Conservation (phyloP, 306 rosid genomes). For the Lotus japonicus region DNA sequence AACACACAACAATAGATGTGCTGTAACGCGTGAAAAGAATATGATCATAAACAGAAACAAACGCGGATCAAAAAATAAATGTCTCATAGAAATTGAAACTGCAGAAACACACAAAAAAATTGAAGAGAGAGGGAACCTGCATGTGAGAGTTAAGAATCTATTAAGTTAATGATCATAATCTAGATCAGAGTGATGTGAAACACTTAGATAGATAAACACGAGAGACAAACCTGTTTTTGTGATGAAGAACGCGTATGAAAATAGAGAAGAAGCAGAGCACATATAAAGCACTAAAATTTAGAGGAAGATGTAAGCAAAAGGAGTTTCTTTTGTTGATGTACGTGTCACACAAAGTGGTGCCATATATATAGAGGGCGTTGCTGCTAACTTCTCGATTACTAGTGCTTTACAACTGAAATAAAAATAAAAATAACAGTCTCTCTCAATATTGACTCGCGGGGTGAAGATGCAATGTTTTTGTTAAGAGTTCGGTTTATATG, state of each 20-base stretch:
- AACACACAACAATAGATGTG: background rate
- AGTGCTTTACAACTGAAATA: too few species aligned
- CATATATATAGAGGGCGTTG: background rate
- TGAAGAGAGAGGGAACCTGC: background rate
- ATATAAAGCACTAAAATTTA: background rate
- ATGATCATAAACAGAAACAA: slow-evolving; percentile 9
- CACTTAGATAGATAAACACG: background rate
- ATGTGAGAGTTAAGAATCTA: background rate
- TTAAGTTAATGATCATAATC: background rate
- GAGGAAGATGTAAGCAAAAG: background rate
- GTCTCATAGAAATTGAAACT: background rate
- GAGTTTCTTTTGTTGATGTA: background rate
- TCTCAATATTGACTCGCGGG: too few species aligned
- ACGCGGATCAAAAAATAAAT: slow-evolving; percentile 29
- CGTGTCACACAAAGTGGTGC: background rate
- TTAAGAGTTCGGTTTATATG: too few species aligned
- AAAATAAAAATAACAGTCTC: too few species aligned
- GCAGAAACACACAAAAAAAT: background rate
- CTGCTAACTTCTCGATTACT: too few species aligned
- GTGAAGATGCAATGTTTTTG: too few species aligned
- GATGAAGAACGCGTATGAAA: slow-evolving; percentile 18
- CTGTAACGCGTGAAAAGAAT: slow-evolving; percentile 2
- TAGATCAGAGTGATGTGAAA: slow-evolving; percentile 15
- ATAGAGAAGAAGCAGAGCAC: background rate
- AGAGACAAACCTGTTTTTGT: slow-evolving; percentile 29